Evolutionary conservation across 2,329 filamentous ascomycete genomes (phyloP), one percentile per base, ranked within the genome.

Genomic region (Aspergillus sp.): DNA sequence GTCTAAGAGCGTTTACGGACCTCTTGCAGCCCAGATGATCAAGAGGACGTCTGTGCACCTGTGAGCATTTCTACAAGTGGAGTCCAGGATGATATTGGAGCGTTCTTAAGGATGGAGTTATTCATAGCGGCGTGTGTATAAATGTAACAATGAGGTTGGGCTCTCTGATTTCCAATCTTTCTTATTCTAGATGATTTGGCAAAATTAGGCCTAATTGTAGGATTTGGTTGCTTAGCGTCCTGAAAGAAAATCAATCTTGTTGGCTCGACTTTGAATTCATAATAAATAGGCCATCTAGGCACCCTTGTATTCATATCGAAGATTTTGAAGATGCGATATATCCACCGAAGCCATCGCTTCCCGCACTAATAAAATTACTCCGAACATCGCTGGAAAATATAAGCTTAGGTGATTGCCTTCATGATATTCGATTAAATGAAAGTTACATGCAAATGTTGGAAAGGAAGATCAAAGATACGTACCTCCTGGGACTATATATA

Each of bases 281-380:
- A 30, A 30, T 30, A 4, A 30, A 27, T 10, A 30, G 12, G 25
- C 25, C 12, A 30, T 30, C 44, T 63, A 70, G 22, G 67, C 69
- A 30, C 69, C 69, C 56, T 72, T 72, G 47, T 69, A 71, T 27
- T 62, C 62, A 51, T 72, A 72, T 35, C 63, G 65, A 41, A 72
- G 62, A 48, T 60, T 55, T 49, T 71, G 65, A 33, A 72, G 63
- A 32, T 63, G 51, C 12, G 56, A 56, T 7, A 71, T 50, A 49
- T 72, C 65, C 45, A 72, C 68, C 39, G 67, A 70, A 35, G 60
- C 51, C 63, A 71, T 70, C 3, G 63, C 50, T 43, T 56, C 57
- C 48, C 56, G 60, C n/a, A 61, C 67, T 23, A 68, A 49, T 41
- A 62, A 49, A 17, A 63, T 57, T n/a, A 57, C 56, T 4, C 52